Percentiles rank a stretch among this genome's conserved stretches.
Conservation (phyloP, 257 asterid genomes). For the Solanum clarkiae region DNA sequence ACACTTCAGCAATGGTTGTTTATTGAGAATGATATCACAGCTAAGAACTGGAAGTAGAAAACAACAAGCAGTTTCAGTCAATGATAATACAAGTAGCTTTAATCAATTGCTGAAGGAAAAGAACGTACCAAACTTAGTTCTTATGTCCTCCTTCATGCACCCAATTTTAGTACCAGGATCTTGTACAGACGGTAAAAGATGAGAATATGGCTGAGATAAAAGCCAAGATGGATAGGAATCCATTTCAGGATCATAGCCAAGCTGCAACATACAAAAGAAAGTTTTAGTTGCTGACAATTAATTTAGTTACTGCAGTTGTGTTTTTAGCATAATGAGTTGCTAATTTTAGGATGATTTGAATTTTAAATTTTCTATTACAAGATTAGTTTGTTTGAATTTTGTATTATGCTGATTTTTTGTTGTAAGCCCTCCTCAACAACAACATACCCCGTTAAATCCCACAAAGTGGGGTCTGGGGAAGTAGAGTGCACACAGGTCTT, state of each 20-base stretch:
- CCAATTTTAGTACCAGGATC: slow-evolving; percentile 80
- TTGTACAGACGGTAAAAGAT: slow-evolving; percentile 50
- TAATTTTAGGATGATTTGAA: no score
- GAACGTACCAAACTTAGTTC: slow-evolving; percentile 42
- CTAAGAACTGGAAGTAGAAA: neutral
- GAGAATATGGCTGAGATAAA: slow-evolving; percentile 57
- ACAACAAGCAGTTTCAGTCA: neutral
- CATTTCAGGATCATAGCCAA: slow-evolving; percentile 81
- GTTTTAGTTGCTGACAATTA: no score
- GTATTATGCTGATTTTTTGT: no score
- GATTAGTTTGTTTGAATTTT: no score
- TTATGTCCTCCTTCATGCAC: slow-evolving; percentile 45
- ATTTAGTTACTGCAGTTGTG: no score
- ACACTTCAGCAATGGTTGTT: neutral
- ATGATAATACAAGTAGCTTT: neutral
- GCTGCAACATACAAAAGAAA: slow-evolving; percentile 22
- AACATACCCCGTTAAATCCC: no score
- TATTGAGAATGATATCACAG: neutral
- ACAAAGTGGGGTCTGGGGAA: no score
- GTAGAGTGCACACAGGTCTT: no score
- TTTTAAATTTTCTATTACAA: no score
- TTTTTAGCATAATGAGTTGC: no score
- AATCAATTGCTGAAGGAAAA: neutral
- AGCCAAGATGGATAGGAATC: slow-evolving; percentile 80
- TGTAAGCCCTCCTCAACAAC: no score